phyloP scores from a whole-genome alignment of 2,329 filamentous ascomycete species.

The Beauveria asiatica region DNA sequence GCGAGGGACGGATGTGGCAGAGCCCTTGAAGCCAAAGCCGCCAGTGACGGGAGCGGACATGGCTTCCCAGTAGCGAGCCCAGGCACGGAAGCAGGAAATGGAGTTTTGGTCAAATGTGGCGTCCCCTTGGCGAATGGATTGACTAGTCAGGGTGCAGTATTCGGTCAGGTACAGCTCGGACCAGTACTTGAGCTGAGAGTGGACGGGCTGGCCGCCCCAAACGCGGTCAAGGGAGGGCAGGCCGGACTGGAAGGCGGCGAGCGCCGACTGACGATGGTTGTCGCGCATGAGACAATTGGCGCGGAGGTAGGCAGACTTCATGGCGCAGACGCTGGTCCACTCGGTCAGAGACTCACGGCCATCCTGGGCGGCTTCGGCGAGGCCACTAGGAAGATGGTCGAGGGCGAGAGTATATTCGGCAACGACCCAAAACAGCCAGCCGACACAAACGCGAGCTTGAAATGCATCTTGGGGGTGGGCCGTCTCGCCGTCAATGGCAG shows the following conservation, averaged over 20 bases:
- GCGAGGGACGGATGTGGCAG: slow-evolving; percentile 40
- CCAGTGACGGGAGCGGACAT: slow-evolving; percentile 39
- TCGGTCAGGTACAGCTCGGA: slow-evolving; percentile 69
- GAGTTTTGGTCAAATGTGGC: slow-evolving; percentile 42
- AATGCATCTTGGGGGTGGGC: slow-evolving; percentile 51
- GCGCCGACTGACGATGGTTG: slow-evolving; percentile 46
- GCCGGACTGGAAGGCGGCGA: slow-evolving; percentile 57
- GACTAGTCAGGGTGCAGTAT: slow-evolving; percentile 60
- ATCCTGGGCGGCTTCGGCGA: slow-evolving; percentile 47
- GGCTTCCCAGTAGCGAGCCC: slow-evolving; percentile 61
- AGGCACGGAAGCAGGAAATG: slow-evolving; percentile 53
- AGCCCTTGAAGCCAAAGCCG: slow-evolving; percentile 49
- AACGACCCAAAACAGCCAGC: slow-evolving; percentile 74
- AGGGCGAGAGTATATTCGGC: slow-evolving; percentile 59
- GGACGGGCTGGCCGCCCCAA: slow-evolving; percentile 42
- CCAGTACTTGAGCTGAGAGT: slow-evolving; percentile 66
- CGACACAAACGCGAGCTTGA: slow-evolving; percentile 75
- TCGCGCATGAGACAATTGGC: slow-evolving; percentile 52
- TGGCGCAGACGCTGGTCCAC: slow-evolving; percentile 75
- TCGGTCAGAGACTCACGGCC: slow-evolving; percentile 48
- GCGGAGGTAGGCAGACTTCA: slow-evolving; percentile 72
- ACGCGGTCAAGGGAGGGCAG: slow-evolving; percentile 52
- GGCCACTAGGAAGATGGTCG: slow-evolving; percentile 53
- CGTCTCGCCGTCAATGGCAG: slow-evolving; percentile 51
- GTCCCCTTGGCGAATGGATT: slow-evolving; percentile 44